A percentile compares a stretch with the other conserved stretches of the same genome.
Evolutionary conservation across 305 asterid species (phyloP).

Genomic region (Fraxinus floribunda): DNA sequence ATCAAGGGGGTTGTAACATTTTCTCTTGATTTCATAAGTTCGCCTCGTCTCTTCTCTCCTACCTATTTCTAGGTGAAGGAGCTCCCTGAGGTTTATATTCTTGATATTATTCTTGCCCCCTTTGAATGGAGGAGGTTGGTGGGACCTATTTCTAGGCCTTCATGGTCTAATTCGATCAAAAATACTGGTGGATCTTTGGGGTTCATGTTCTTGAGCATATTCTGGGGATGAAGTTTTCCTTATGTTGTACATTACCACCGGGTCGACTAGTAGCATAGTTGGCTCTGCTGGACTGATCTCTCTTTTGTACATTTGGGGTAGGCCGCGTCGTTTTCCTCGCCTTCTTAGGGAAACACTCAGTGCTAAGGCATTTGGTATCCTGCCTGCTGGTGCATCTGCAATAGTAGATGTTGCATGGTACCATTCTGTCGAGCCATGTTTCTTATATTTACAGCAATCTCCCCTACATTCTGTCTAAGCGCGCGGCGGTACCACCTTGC

Average conservation of each 20-base stretch:
- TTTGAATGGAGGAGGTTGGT: not conserved
- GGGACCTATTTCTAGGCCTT: not conserved
- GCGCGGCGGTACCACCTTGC: not conserved
- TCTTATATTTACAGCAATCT: not conserved
- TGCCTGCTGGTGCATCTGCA: not conserved
- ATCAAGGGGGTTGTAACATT: not conserved
- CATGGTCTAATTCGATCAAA: not conserved
- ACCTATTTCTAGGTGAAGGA: not conserved
- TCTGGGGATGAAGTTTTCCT: not conserved
- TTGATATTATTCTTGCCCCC: not conserved
- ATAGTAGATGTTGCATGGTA: not conserved
- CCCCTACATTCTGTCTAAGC: not conserved
- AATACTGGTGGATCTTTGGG: not conserved
- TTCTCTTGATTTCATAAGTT: not conserved
- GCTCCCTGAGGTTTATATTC: not conserved
- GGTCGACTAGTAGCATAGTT: not conserved
- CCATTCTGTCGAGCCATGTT: not conserved
- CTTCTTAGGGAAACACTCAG: not conserved
- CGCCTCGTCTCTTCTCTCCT: not conserved
- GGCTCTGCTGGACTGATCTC: not conserved
- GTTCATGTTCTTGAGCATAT: not conserved
- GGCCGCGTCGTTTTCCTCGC: not conserved
- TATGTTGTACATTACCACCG: not conserved
- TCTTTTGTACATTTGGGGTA: not conserved
- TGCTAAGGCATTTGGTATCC: not conserved